These are phyloP conservation scores for Mortierella sp. DNA, from an alignment of 371 early-diverging fungal species.

Conservation along the genomic window DNA sequence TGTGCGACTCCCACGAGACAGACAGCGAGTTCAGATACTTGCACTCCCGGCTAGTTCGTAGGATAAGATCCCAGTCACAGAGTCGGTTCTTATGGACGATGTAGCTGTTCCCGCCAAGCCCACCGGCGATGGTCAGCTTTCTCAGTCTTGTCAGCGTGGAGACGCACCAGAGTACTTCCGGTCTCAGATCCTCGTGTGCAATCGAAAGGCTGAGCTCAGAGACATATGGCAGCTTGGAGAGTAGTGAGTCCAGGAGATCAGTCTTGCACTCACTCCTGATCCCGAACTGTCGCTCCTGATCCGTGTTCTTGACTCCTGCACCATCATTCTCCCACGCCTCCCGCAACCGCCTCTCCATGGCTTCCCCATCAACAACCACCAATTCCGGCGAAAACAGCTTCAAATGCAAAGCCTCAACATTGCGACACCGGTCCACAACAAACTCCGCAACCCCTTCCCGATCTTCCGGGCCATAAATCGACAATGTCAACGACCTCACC, in stretches of 20 bases:
- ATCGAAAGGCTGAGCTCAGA: slow-evolving; percentile 30
- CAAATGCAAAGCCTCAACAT: slow-evolving; percentile 22
- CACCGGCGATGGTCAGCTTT: slow-evolving; percentile 21
- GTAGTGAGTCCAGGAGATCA: slow-evolving; percentile 16
- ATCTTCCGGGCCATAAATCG: slow-evolving; percentile 27
- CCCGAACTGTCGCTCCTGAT: not conserved
- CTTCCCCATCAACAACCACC: not conserved
- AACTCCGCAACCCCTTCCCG: slow-evolving; percentile 12
- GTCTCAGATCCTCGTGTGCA: slow-evolving; percentile 17
- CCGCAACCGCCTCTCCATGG: not conserved
- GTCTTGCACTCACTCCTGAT: slow-evolving; percentile 13
- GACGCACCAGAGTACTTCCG: slow-evolving; percentile 25
- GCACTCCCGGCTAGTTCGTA: slow-evolving; percentile 14
- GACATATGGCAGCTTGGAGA: slow-evolving; percentile 15
- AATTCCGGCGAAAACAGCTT: slow-evolving; percentile 22
- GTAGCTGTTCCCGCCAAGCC: not conserved
- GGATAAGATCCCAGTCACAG: slow-evolving; percentile 20
- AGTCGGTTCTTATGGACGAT: slow-evolving; percentile 18
- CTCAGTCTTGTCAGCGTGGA: slow-evolving; percentile 8
- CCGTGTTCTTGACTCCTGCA: not conserved
- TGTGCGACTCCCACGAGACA: slow-evolving; percentile 23
- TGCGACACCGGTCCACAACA: slow-evolving; percentile 24
- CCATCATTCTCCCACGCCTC: not conserved
- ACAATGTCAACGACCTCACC: slow-evolving; percentile 19
- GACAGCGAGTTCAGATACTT: slow-evolving; percentile 13